Base-by-base conservation (phyloP, 2,329 filamentous ascomycete genomes). In the Botryotinia globosa region DNA sequence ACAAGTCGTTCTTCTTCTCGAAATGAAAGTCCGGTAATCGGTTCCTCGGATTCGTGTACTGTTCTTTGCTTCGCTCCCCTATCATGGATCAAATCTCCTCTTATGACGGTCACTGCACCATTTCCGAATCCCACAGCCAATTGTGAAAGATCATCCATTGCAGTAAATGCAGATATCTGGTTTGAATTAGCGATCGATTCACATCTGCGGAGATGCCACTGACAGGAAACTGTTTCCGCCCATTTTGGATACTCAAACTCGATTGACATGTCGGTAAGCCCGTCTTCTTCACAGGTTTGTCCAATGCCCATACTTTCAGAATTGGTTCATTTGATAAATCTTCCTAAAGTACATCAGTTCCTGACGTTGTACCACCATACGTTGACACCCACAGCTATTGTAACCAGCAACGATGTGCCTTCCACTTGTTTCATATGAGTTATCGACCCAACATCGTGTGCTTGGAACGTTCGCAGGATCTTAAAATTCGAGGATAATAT, bases 251-350 rank as follows among this genome's bases (percentile, higher is more conserved):
- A 34, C 87, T 90, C 69, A 98, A 84, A 1, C 92, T 96, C 80
- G 93, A 97, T 76, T 97, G 86, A 81, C 96, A 98, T 56, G 91
- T 93, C 25, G 96, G 96, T 74, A 91, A 85, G 59, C 94, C 94
- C 7, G 93, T 97, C 86, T 97, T 98, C 87, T 96, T 98, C 77
- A 97, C 94, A 6, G 91, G 87, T 83, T 94, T 97, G 81, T 98
- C 94, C 77, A 99, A 85, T 34, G 94, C 95, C 96, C 96, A 99
- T n/a, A 98, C 95, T 82, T 97, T 98, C 74, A 99, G 83, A 32
- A 95, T 87, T 0, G 96, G 95, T 78, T 98, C 94, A 78, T 88
- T 92, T 56, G 92, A 92, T 69, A 98, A 85, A 79, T 98, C 94
- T 82, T 99, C 96, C 83, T 91, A 81, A 62, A 85, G 78, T 0